These are phyloP conservation scores for Fabrea salina DNA, from an alignment of 169 alveolate genomes.

Conservation along the genomic window DNA sequence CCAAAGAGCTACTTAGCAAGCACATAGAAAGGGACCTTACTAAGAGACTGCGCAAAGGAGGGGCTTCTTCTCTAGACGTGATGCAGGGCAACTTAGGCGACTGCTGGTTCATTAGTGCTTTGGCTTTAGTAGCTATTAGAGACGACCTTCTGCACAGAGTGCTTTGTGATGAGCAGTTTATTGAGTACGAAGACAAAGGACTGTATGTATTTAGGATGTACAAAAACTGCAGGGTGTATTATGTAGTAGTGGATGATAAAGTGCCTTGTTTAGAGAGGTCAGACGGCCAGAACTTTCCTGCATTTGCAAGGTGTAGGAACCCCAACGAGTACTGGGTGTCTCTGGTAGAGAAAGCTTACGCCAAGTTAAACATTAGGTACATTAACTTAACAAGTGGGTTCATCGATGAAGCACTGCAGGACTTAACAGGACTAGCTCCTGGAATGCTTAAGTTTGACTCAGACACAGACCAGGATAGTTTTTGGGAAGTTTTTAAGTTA, in stretches of 20 bases:
- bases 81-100: constrained; percentile 54
- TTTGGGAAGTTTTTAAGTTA: not conserved
- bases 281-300: constrained; percentile 33
- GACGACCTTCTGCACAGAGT: constrained; percentile 48
- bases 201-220: constrained; percentile 62
- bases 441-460: constrained; percentile 1
- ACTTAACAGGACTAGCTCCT: constrained; percentile 50
- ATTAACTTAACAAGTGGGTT: constrained; percentile 41
- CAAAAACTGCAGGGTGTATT: constrained; percentile 63
- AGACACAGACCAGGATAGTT: not conserved
- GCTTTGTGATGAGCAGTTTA: not conserved
- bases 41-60: not conserved
- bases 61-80: constrained; percentile 32
- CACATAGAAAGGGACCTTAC: not conserved
- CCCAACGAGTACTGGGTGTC: constrained; percentile 77
- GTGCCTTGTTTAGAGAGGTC: constrained; percentile 60
- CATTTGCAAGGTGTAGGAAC: constrained; percentile 59
- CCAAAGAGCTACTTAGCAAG: not conserved
- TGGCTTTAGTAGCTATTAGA: constrained; percentile 59
- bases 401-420: constrained; percentile 62
- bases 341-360: constrained; percentile 77
- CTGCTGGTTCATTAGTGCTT: constrained; percentile 75
- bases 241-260: constrained; percentile 69
- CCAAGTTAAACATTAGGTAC: constrained; percentile 65
- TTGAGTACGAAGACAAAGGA: constrained; percentile 44